Evolutionary conservation across 2,329 filamentous ascomycete species (phyloP), one percentile per base, ranked within the genome.

Genomic region (Dissoconium aciculare): DNA sequence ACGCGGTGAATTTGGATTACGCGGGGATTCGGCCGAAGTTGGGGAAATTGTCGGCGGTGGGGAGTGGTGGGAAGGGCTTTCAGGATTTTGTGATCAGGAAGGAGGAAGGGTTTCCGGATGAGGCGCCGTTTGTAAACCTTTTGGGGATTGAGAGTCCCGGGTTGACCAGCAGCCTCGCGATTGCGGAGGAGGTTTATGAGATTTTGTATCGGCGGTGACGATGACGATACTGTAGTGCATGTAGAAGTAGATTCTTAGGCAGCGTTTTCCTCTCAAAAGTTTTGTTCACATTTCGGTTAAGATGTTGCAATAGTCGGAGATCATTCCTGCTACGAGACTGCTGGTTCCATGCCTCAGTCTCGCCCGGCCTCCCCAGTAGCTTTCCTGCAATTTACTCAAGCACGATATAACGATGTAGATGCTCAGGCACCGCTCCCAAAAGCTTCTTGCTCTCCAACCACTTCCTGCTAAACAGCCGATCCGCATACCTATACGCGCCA

Each of bases 401-500:
- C 39, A 95, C 85, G 57, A 94, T 91, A 58, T 98, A 95, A 67
- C 84, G 93, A 55, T 80, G 71, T 52, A 95, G 57, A 52, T 81
- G 75, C 61, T 81, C 69, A 5, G 89, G 89, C 53, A 98, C 77
- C 26, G 84, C 76, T 15, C 63, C 70, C 27, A 89, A 56, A 41
- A 98, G 62, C 35, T 78, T 79, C 73, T 95, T 98, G 49, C 75
- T 72, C 54, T 74, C 67, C 44, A 98, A 60, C 89, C 89, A 98
- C 56, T 78, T 85, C 55, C 72, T 73, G 27, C 82, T 92, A 61
- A 98, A 98, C 39, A 98, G 56, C 19, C 89, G 68, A 42, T 98
- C 89, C 4, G 89, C 89, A 55, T 98, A 98, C 50, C 89, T 66
- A 54, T 98, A 95, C n/a, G 89, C 89, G 37, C 89, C 89, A 53